Evolutionary conservation across 2,329 filamentous ascomycete genomes (phyloP).

Genomic region (Aspergillus tamarii): DNA sequence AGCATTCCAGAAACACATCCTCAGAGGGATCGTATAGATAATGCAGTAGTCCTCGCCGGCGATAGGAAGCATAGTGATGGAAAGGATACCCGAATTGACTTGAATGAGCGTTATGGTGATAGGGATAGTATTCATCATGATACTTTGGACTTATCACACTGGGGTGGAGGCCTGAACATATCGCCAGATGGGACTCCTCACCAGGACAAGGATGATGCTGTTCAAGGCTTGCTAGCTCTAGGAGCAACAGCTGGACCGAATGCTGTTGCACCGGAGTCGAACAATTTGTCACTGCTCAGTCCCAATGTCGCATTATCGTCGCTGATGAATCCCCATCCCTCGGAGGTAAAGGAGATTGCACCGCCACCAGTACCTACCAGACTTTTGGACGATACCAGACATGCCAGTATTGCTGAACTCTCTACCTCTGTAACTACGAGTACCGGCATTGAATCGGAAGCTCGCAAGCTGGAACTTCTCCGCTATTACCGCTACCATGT

Average conservation of each 20-base stretch:
- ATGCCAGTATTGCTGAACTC: neutral
- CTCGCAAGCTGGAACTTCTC: conserved; percentile 39
- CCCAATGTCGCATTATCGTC: neutral
- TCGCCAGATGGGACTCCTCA: conserved; percentile 8
- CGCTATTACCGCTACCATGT: conserved; percentile 47
- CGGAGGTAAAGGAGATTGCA: neutral
- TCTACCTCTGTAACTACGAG: neutral
- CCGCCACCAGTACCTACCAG: neutral
- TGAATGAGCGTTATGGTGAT: neutral
- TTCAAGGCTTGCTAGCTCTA: conserved; percentile 30
- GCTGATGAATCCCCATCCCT: neutral
- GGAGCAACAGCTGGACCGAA: conserved; percentile 18
- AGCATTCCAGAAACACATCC: neutral
- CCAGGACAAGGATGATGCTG: conserved; percentile 31
- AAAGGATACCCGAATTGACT: neutral
- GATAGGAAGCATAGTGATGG: neutral
- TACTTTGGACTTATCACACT: neutral
- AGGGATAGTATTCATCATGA: neutral
- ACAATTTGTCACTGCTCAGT: neutral
- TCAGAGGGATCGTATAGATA: neutral
- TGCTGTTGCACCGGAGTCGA: neutral
- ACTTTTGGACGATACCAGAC: neutral
- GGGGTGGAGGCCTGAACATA: neutral
- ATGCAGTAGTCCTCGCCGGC: neutral
- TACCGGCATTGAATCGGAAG: conserved; percentile 3